A percentile compares a stretch with the other conserved stretches of the same genome.
Conservation (phyloP, 2,329 filamentous ascomycete species). For the Geosmithia morbida region DNA sequence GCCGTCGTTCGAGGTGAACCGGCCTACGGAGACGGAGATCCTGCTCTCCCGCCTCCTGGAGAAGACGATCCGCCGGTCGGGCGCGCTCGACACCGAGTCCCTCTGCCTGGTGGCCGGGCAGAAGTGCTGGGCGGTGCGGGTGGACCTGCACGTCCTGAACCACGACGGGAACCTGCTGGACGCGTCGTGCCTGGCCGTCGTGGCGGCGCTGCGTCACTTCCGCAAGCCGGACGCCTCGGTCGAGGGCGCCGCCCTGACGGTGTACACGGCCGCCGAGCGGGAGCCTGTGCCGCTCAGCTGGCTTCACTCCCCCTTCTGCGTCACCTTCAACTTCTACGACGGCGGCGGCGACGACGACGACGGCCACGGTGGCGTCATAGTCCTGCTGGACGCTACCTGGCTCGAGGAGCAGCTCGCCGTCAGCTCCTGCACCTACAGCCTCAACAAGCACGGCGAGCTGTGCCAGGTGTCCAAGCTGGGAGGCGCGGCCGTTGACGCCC, state of each 20-base stretch:
- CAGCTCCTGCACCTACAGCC: constrained; percentile 63
- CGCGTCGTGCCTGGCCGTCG: constrained; percentile 69
- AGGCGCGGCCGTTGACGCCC: constrained; percentile 67
- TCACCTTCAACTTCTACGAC: constrained; percentile 77
- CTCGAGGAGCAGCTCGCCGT: constrained; percentile 65
- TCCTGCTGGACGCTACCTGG: constrained; percentile 57
- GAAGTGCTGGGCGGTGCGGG: constrained; percentile 84
- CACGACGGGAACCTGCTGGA: constrained; percentile 88
- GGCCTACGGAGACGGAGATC: constrained; percentile 71
- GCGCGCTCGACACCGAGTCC: constrained; percentile 88
- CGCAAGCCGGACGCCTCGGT: constrained; percentile 79
- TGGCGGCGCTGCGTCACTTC: constrained; percentile 84
- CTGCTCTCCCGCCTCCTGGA: constrained; percentile 81
- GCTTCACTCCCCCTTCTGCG: constrained; percentile 81
- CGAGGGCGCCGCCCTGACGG: constrained; percentile 68
- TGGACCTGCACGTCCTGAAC: constrained; percentile 81
- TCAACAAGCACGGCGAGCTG: constrained; percentile 82
- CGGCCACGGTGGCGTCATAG: constrained; percentile 9
- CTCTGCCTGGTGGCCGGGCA: constrained; percentile 82
- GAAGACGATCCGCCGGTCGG: constrained; percentile 84
- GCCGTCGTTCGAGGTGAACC: constrained; percentile 75
- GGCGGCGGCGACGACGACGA: constrained; percentile 30
- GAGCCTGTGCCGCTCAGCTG: constrained; percentile 84
- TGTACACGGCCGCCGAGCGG: constrained; percentile 73
- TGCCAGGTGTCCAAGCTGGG: constrained; percentile 87